Base-by-base conservation (phyloP, 805 yeast genomes). In the Saccharomyces eubayanus region DNA sequence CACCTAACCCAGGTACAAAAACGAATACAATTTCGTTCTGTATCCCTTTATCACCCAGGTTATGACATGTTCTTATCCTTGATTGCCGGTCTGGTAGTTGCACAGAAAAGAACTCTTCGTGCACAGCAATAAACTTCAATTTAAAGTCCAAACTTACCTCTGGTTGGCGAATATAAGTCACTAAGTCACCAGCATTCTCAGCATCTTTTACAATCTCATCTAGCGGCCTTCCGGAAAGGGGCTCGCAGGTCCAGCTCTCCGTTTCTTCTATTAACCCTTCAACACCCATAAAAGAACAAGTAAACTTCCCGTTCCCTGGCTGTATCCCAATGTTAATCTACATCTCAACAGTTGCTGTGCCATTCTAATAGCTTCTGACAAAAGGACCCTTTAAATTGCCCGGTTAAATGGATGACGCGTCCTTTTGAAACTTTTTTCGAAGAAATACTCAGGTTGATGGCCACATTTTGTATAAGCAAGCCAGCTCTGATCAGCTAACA, bases 1-100 rank as follows among this genome's bases (percentile, higher is more conserved):
- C 98, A 1, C 97, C 98, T 21, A 92, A 69, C 0, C 98, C 98
- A 72, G 90, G 97, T 20, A 91, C 64, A 53, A 89, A 80, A 2
- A 89, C 69, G 5, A 86, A 68, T 2, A 83, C 72, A 0, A 95
- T 31, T 0, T 49, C 51, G 29, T 45, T 24, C 6, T 31, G 31
- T 27, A 21, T 30, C 16, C 31, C 48, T 6, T 48, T 47, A 24
- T 46, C 52, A 21, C 14, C 47, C 6, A 63, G 20, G 57, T 67
- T 66, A 50, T 65, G 65, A 47, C 69, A 63, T 1, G 58, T 51
- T 27, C 66, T 57, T 4, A 67, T 31, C n/a, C 53, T 55, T 2
- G n/a, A 31, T n/a, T 27, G 43, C 2, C 46, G 20, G 9, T 31
- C 16, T 10, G 48, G 31, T 4, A 57, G 28, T 6, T 50, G 28